Evolutionary conservation across 371 early-diverging fungal genomes (phyloP).

Genomic region (Mucor mucedo): DNA sequence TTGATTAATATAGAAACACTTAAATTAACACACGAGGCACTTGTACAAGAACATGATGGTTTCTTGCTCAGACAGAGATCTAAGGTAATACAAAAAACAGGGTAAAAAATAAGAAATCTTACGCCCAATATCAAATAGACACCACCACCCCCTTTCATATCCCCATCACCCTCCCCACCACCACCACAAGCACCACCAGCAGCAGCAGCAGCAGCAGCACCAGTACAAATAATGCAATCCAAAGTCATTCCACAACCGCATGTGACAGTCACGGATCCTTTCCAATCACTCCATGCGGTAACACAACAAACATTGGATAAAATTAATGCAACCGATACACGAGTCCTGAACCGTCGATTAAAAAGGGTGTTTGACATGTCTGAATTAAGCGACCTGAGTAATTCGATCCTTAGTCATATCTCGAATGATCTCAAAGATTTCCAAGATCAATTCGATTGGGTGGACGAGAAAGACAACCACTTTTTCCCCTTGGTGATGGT

Average conservation of each 20-base stretch:
- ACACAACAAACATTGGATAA: conserved; percentile 48
- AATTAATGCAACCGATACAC: conserved; percentile 57
- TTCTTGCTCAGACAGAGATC: conserved; percentile 1
- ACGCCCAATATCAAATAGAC: neutral
- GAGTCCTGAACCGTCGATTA: conserved; percentile 63
- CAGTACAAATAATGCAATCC: no score
- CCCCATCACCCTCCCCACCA: no score
- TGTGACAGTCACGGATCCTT: conserved; percentile 5
- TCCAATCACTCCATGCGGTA: conserved; percentile 24
- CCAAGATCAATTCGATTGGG: conserved; percentile 56
- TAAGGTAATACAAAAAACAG: neutral
- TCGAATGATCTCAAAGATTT: conserved; percentile 58
- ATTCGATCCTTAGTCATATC: conserved; percentile 71
- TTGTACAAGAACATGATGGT: conserved; percentile 23
- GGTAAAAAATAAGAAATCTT: neutral
- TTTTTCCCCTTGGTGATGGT: conserved; percentile 61
- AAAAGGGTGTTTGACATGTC: conserved; percentile 69
- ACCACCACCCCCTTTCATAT: no score
- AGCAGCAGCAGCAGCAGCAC: neutral
- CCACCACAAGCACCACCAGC: neutral
- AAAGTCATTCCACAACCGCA: conserved; percentile 1
- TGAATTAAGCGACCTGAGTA: conserved; percentile 72
- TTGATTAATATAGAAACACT: conserved; percentile 19
- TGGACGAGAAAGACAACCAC: conserved; percentile 34
- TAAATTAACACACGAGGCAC: conserved; percentile 22